Evolutionary conservation across 2,329 filamentous ascomycete genomes (phyloP).

Genomic region (Metarhizium anisopliae): DNA sequence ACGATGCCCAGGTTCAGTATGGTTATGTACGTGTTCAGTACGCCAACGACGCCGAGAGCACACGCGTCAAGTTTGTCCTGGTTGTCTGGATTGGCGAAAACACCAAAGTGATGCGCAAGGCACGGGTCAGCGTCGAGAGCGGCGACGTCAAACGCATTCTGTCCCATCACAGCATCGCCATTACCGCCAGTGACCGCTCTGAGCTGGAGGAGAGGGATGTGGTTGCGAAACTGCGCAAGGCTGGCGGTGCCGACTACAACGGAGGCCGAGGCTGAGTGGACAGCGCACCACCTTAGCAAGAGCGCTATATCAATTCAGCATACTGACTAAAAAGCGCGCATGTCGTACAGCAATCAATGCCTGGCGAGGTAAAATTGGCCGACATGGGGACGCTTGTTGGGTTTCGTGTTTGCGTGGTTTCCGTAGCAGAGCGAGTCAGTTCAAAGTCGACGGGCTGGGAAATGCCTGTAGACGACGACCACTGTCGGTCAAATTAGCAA

Average conservation of each 20-base stretch:
- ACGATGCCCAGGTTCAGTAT: conserved; percentile 54
- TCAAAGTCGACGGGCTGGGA: neutral
- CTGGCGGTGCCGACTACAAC: conserved; percentile 64
- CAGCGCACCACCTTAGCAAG: neutral
- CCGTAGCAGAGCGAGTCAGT: neutral
- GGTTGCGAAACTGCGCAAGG: conserved; percentile 51
- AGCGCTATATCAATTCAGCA: neutral
- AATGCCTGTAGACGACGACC: neutral
- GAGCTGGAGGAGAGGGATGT: conserved; percentile 56
- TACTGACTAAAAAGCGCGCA: neutral
- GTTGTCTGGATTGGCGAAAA: conserved; percentile 59
- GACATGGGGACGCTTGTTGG: neutral
- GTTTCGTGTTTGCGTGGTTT: neutral
- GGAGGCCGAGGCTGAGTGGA: conserved; percentile 45
- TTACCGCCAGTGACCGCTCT: conserved; percentile 50
- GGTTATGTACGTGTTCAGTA: conserved; percentile 59
- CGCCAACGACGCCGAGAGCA: conserved; percentile 62
- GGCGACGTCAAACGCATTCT: conserved; percentile 56
- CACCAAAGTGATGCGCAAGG: conserved; percentile 62
- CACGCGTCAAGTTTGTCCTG: conserved; percentile 58
- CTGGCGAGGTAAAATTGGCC: neutral
- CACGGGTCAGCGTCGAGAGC: conserved; percentile 58
- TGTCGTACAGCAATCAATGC: neutral
- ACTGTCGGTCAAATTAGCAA: neutral
- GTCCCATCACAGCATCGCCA: conserved; percentile 55